phyloP scores from a whole-genome alignment of 306 rosid species.

The Sechiopsis laciniata region DNA sequence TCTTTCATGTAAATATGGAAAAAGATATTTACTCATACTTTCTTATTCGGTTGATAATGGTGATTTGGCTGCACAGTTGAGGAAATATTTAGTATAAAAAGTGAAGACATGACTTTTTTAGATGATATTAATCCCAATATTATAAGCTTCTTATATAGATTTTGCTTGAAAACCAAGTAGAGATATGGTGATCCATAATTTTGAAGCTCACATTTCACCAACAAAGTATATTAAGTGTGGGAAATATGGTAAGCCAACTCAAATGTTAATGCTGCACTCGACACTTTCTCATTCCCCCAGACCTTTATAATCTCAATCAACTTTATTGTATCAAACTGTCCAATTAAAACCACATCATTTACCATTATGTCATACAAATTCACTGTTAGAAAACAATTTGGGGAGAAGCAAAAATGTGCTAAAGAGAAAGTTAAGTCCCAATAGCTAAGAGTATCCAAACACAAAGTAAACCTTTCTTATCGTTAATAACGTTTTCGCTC shows the following conservation, averaged over 20 bases:
- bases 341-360: slow-evolving; percentile 3
- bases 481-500: neutral
- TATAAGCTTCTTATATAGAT: slow-evolving; percentile 12
- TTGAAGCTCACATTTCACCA: slow-evolving; percentile 72
- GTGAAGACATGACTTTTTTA: neutral
- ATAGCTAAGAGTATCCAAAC: slow-evolving; percentile 36
- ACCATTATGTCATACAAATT: slow-evolving; percentile 34
- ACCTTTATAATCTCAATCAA: slow-evolving; percentile 32
- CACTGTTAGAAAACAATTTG: slow-evolving; percentile 46
- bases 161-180: slow-evolving; percentile 68
- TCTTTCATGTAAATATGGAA: too few relatives aligned
- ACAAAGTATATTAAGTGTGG: slow-evolving; percentile 32
- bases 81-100: neutral
- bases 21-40: too few relatives aligned
- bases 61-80: neutral
- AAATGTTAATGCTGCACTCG: neutral
- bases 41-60: too few relatives aligned
- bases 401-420: slow-evolving; percentile 45
- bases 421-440: slow-evolving; percentile 46
- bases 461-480: slow-evolving; percentile 13
- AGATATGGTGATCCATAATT: slow-evolving; percentile 30
- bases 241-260: slow-evolving; percentile 22
- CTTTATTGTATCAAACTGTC: slow-evolving; percentile 8
- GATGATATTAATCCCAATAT: slow-evolving; percentile 2
- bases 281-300: slow-evolving; percentile 15